These are phyloP conservation scores for Paracoccidioides lutzii DNA, from an alignment of 2,329 filamentous ascomycete species.

Conservation along the genomic window DNA sequence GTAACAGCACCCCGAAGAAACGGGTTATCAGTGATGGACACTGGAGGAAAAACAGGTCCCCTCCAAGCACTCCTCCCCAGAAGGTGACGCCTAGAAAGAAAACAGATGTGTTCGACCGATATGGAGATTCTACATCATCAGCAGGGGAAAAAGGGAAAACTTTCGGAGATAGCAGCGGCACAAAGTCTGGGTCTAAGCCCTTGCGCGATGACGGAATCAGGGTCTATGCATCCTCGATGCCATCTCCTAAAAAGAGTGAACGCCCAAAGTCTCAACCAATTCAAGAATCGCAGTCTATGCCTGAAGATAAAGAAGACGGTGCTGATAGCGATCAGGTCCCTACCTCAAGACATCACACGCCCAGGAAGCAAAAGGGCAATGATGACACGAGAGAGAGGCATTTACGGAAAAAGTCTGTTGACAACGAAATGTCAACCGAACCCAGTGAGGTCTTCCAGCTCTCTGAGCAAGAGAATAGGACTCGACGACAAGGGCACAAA, in stretches of 20 bases:
- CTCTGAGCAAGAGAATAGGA: constrained; percentile 26
- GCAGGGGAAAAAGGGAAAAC: constrained; percentile 18
- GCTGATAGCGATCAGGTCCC: not conserved
- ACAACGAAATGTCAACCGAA: constrained; percentile 21
- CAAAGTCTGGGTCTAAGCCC: not conserved
- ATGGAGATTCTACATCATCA: constrained; percentile 16
- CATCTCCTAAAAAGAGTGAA: constrained; percentile 9
- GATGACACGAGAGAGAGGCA: constrained; percentile 15
- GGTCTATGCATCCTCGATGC: constrained; percentile 15
- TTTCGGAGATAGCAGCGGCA: constrained; percentile 14
- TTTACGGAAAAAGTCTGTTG: constrained; percentile 17
- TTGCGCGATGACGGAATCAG: constrained; percentile 18
- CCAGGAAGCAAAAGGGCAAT: not conserved
- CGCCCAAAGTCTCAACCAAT: not conserved
- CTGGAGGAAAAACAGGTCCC: constrained; percentile 49
- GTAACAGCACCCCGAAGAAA: constrained; percentile 63
- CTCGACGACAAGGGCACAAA: constrained; percentile 20
- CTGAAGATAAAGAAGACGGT: not conserved
- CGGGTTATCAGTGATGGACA: constrained; percentile 86
- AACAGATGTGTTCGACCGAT: constrained; percentile 25
- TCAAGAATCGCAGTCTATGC: not conserved
- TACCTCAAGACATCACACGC: not conserved
- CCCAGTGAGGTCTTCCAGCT: constrained; percentile 27
- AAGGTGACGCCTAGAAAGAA: constrained; percentile 32
- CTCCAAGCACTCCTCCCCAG: constrained; percentile 27